A percentile compares a stretch with the other conserved stretches of the same genome.
These are phyloP conservation scores for Fusarium subglutinans DNA, from an alignment of 2,329 filamentous ascomycete genomes.

Conservation along the genomic window DNA sequence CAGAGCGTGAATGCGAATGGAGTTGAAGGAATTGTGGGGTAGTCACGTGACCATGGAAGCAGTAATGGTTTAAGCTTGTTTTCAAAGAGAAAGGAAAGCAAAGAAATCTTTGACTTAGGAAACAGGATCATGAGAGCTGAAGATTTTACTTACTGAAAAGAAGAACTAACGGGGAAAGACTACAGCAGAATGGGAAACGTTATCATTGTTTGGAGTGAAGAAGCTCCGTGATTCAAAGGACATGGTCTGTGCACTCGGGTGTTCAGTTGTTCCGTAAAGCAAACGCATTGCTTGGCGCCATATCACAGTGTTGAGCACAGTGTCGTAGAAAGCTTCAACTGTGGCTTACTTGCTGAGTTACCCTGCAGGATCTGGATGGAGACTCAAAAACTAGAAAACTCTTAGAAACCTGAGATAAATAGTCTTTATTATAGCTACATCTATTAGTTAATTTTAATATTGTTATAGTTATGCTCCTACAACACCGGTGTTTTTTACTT, in stretches of 20 bases:
- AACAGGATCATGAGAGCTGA: accelerated
- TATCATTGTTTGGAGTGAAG: background rate
- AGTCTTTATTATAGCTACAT: background rate
- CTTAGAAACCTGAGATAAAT: background rate
- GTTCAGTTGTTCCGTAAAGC: background rate
- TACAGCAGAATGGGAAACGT: background rate
- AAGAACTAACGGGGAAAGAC: background rate
- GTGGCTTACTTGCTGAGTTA: background rate
- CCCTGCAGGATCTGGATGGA: background rate
- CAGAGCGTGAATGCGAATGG: background rate
- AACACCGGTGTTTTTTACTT: background rate
- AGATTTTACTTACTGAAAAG: background rate
- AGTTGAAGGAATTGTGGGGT: background rate
- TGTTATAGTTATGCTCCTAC: background rate
- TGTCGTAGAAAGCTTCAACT: background rate
- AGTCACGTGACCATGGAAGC: background rate
- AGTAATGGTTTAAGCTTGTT: background rate
- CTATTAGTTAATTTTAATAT: accelerated
- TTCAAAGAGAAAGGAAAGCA: no score
- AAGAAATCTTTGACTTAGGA: accelerated
- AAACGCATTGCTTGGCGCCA: background rate
- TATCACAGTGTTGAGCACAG: accelerated
- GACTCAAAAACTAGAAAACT: background rate
- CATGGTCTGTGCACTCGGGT: background rate
- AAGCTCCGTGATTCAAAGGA: background rate